Evolutionary conservation across 345 rosid genomes (phyloP), one percentile per base, ranked within the genome.

Genomic region (Linum tenue): DNA sequence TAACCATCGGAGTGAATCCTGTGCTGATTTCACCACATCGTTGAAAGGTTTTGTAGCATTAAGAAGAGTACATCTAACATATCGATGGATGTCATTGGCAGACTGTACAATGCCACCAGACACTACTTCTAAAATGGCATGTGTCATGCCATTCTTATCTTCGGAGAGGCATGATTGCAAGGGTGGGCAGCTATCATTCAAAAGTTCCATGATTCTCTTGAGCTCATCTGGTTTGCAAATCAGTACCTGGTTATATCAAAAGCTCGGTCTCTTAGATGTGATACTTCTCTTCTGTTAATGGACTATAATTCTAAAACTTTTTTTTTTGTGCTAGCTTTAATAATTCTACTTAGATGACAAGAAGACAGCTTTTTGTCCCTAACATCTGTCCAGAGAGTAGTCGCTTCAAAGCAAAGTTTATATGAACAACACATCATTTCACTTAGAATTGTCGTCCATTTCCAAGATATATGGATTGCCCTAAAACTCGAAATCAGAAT

Each of bases 121-220:
- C 77, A 90, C 97, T 75, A 88, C 98, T 80, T 92, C 98, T 73
- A 92, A 80, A 73, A 92, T 92, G 76, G 98, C 98, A 86, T 92
- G 98, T 63, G 89, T 88, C 98, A 92, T 92, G 79, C 98, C 97
- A 75, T 92, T 92, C 75, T 90, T 90, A 79, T 92, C 98, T 80
- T 92, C 96, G 65, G 97, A 86, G 56, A 92, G 85, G 85, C 98
- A 92, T 62, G 97, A 92, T 74, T 87, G 84, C 87, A 92, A 72
- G 42, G 96, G 90, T 57, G 84, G 94, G 59, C 98, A 90, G 84
- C 82, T 81, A 61, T 86, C 87, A 79, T 82, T 86, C 37, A 92
- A 87, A 75, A 92, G 83, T 71, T 90, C 82, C 69, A 70, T 81
- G 72, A 92, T 85, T 80, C 86, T 82, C 78, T 86, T 92, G 66